Base-by-base conservation (phyloP, 2,329 filamentous ascomycete genomes). In the Fusarium burgessii region DNA sequence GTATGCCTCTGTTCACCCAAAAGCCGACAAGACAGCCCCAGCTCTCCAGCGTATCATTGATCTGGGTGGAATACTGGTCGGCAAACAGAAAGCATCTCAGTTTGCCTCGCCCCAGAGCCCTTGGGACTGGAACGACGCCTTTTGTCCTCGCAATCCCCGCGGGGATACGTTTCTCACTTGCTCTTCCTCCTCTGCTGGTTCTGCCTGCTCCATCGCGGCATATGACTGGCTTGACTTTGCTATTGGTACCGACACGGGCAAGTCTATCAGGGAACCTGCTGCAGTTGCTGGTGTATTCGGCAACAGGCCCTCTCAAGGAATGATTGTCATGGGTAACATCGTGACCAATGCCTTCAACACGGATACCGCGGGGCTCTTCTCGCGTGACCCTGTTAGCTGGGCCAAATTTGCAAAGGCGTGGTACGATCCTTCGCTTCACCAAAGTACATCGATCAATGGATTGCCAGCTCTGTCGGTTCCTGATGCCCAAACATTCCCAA, bases 201-300 rank as follows among this genome's bases (percentile, higher is more conserved):
- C 32, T 25, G 47, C 47, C 17, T 50, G 47, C 32, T 50, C 47
- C 0, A 50, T 50, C 8, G 32, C 47, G 4, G 47, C 32, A 0
- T 50, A 50, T 5, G 12, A 36, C 6, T 50, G 47, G 47, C 47
- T 50, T 36, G 47, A 50, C 32, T 50, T 50, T 36, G 32, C 47
- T 15, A 4, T 50, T 1, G 32, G 47, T 36, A 50, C 32, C 2
- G 32, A 50, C 4, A 50, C 47, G 2, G 32, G 47, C 20, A 50
- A 36, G 1, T 50, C 47, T 25, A 50, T 36, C 3, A 50, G 47
- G 4, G 47, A 50, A 6, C 47, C 47, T 0, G 32, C 47, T 12
- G 47, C 47, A 0, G 32, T 50, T 10, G 47, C 47, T n/a, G 32
- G 47, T 1, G 18, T 50, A 1, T 50, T 50, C 4, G 32, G 47